A percentile compares a stretch with the other conserved stretches of the same genome.
Conservation (phyloP, 495 filamentous ascomycete species). For the Usnea hakonensis region DNA sequence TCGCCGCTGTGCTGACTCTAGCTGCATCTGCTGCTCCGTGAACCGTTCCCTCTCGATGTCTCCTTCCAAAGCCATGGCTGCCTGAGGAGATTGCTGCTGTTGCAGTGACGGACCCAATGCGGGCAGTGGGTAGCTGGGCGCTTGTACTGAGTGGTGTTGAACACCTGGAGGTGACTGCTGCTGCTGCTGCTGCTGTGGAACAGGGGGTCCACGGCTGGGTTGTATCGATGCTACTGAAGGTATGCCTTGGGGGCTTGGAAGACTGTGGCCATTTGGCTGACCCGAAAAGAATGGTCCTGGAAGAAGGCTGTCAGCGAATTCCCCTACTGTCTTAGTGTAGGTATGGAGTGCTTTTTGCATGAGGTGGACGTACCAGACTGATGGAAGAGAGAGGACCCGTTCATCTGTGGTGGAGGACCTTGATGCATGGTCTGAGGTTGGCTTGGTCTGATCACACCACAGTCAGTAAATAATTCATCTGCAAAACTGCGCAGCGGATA, state of each 20-base stretch:
- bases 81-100: constrained; percentile 42
- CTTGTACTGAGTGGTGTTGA: constrained; percentile 40
- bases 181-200: constrained; percentile 47
- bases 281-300: constrained; percentile 28
- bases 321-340: not conserved
- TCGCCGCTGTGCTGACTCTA: constrained; percentile 53
- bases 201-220: constrained; percentile 29
- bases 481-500: not conserved
- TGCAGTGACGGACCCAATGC: constrained; percentile 46
- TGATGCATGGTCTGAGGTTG: constrained; percentile 30
- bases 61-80: constrained; percentile 41
- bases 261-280: constrained; percentile 43
- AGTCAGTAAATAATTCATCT: not conserved
- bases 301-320: not conserved
- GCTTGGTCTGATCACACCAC: constrained; percentile 24
- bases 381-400: constrained; percentile 43
- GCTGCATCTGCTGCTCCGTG: constrained; percentile 30
- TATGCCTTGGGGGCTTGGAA: constrained; percentile 45
- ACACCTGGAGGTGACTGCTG: constrained; percentile 44
- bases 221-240: constrained; percentile 34
- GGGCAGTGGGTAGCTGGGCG: constrained; percentile 43
- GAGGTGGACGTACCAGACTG: constrained; percentile 36
- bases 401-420: constrained; percentile 40
- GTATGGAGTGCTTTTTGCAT: constrained; percentile 23
- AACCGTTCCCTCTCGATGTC: constrained; percentile 40